Base-by-base conservation (phyloP, 2,329 filamentous ascomycete species). In the Pyrenophora tritici-repentis region DNA sequence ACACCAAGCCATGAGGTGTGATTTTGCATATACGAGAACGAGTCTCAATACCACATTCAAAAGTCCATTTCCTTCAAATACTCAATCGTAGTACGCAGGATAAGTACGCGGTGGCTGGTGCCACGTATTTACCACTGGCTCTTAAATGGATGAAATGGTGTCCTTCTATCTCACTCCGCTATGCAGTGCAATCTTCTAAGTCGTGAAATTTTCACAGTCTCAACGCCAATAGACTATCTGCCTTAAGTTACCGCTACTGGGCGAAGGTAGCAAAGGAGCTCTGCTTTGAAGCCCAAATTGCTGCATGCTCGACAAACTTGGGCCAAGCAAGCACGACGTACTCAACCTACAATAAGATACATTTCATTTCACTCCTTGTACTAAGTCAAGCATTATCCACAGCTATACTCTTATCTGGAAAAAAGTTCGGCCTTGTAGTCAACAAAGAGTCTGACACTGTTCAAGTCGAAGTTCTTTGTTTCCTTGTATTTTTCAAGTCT, bases 261-360 rank as follows among this genome's bases (percentile, higher is more conserved):
- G 26, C 10, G 26, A 29, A 10, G 8, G 26, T 4, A 9, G 26
- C 26, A 29, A 9, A 29, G 13, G 10, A 63, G 1, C 31, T 42
- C 8, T 7, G 82, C 81, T 7, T 64, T 86, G 4, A 59, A 50
- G 16, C 10, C 8, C 13, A 36, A 20, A 6, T 44, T 44, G 41
- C 41, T 43, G n/a, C 13, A 20, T 29, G 6, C 20, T 37, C 12
- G n/a, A 37, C 42, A 17, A 22, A 9, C 14, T 29, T 13, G 12
- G 17, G 4, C 34, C 14, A 18, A 36, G 42, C 16, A 44, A 44
- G 29, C 16, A 35, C 34, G 17, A 34, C 5, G 14, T 13, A 29
- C 33, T 17, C 10, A 17, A 3, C 18, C n/a, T 16, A 36, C 3
- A 10, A 29, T 36, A 17, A 7, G 24, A 31, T 26, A 29, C 7